phyloP scores from a whole-genome alignment of 73 alveolate species.

The Paramecium primaurelia region DNA sequence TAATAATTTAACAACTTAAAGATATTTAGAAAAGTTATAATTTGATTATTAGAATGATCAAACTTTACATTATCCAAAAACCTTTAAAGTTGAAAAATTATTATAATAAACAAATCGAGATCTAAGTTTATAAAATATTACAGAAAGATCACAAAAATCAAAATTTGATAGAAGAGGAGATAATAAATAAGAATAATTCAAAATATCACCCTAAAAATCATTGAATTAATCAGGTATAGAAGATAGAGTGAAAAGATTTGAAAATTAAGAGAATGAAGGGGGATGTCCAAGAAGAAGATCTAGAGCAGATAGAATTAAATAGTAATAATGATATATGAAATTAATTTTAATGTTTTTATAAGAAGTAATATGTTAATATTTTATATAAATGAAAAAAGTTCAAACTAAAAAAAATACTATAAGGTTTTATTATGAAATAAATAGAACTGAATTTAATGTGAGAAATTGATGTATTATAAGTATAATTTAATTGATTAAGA shows the following conservation, averaged over 20 bases:
- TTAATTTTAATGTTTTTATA: neutral
- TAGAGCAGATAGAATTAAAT: slow-evolving; percentile 16
- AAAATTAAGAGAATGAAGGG: neutral
- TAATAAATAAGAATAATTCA: neutral
- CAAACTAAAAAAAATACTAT: neutral
- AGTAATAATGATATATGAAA: neutral
- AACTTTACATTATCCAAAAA: neutral
- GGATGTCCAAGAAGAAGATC: slow-evolving; percentile 9
- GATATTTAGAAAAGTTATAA: neutral
- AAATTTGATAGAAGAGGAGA: neutral
- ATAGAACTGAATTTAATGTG: neutral
- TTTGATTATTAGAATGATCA: neutral
- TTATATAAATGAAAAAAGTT: neutral
- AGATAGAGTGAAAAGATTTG: slow-evolving; percentile 20
- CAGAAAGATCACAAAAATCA: neutral
- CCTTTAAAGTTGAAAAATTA: neutral
- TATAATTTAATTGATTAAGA: neutral
- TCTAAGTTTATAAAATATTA: neutral
- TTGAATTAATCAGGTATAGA: neutral
- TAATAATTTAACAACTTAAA: neutral
- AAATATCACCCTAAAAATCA: neutral
- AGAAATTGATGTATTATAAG: neutral
- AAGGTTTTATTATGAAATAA: neutral
- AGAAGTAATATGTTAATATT: neutral
- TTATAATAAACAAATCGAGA: neutral